A percentile compares a stretch with the other conserved stretches of the same genome.
Conservation (phyloP, 495 filamentous ascomycete genomes). For the Hypoxylon crocopeplum region DNA sequence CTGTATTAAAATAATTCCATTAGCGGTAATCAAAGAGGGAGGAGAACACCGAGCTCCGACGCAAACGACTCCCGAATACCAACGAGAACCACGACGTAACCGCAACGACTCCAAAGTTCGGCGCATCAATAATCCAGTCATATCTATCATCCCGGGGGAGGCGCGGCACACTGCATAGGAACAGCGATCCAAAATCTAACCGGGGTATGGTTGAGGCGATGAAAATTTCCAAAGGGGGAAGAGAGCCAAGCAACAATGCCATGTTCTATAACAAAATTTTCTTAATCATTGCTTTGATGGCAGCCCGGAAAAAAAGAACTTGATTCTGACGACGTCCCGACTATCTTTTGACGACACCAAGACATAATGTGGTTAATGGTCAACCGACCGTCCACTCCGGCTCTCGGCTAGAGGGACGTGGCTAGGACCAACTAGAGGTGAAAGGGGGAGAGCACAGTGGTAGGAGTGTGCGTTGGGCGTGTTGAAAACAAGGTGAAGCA, state of each 20-base stretch:
- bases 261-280: slow-evolving; percentile 5
- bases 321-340: slow-evolving; percentile 28
- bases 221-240: background rate
- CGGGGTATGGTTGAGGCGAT: no score
- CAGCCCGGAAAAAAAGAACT: slow-evolving; percentile 5
- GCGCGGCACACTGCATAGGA: background rate
- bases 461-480: background rate
- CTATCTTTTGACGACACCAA: slow-evolving; percentile 21
- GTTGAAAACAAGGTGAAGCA: background rate
- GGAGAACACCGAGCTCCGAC: background rate
- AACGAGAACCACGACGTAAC: slow-evolving; percentile 1
- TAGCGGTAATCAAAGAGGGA: slow-evolving; percentile 9
- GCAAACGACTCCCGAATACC: slow-evolving; percentile 5
- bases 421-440: no score
- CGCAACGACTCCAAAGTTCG: slow-evolving; percentile 7
- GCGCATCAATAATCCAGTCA: slow-evolving; percentile 1
- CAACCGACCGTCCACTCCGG: background rate
- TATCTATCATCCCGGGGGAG: background rate
- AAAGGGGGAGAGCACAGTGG: no score
- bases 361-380: slow-evolving; percentile 16
- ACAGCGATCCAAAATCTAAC: slow-evolving; percentile 2
- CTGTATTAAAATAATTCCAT: slow-evolving; percentile 26
- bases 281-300: slow-evolving; percentile 12
- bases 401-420: no score
- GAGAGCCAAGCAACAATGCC: background rate